Base-by-base conservation (phyloP, 768 basidiomycete genomes). In the Podaxis pistillaris region DNA sequence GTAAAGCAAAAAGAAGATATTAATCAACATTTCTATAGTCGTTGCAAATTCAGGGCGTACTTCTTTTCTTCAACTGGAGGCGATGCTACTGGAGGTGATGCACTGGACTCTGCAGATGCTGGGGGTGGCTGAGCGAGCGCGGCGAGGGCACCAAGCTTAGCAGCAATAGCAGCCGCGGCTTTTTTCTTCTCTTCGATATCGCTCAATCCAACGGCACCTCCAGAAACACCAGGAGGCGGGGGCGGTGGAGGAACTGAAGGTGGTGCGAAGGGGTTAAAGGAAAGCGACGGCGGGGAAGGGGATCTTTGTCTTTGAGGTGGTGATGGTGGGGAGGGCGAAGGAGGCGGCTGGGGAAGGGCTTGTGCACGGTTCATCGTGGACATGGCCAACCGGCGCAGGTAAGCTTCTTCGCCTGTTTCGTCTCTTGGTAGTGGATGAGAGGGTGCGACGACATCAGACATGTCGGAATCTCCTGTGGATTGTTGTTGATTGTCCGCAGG, bases 121-220 rank as follows among this genome's bases (percentile, higher is more conserved):
- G 74, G 65, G 2, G 72, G 52, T 53, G 76, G 55, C 58, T 75
- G 60, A 30, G 66, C 60, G 19, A 69, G 67, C n/a, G 72, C 64
- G 26, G 72, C 85, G 24, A 91, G 73, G 7, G 89, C 86, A 41
- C 83, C 77, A 19, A 93, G 78, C 63, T 80, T 86, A 0, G 93
- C 93, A 19, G 93, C 93, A 60, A 95, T 90, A 11, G 87, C 91
- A 3, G 90, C 91, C 0, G 93, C 93, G 9, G 87, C 85, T 63
- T 90, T 90, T 1, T 86, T 83, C 65, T 79, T 87, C 17, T 88
- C 91, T 62, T 92, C 86, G 15, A 91, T 77, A 1, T 78, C 75
- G 24, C 59, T 73, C 28, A 24, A n/a, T 33, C 26, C 33, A 17
- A 36, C 33, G 5, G 46, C 11, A 50, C 46, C 50, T 49, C 46